These are phyloP conservation scores for Trypanosoma lewisi DNA, from an alignment of 208 protist genomes.

Conservation along the genomic window DNA sequence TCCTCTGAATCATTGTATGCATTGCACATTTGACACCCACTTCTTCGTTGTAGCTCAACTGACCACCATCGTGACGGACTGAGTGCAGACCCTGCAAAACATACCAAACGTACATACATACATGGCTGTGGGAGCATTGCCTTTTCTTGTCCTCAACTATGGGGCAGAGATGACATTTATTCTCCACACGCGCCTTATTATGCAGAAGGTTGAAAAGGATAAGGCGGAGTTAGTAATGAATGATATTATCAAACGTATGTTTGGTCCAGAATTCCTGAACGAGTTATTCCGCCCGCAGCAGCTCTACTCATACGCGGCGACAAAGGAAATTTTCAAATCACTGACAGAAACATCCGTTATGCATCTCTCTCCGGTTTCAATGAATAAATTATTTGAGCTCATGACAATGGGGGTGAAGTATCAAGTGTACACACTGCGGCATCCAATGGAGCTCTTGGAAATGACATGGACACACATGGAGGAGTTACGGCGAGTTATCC, in stretches of 20 bases:
- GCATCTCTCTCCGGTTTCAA: constrained; percentile 74
- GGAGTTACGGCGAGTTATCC: constrained; percentile 38
- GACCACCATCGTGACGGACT: too few relatives aligned
- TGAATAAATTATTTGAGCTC: constrained; percentile 92
- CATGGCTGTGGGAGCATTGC: constrained; percentile 76
- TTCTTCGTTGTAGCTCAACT: too few relatives aligned
- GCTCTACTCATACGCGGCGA: constrained; percentile 59
- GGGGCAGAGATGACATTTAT: constrained; percentile 94
- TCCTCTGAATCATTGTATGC: neutral
- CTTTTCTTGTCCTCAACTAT: constrained; percentile 90
- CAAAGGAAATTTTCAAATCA: constrained; percentile 74
- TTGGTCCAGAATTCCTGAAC: constrained; percentile 65
- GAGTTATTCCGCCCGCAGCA: constrained; percentile 86
- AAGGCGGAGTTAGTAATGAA: constrained; percentile 52
- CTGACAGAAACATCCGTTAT: constrained; percentile 87
- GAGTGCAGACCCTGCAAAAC: neutral
- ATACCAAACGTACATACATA: neutral
- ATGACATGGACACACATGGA: constrained; percentile 89
- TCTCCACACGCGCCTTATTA: constrained; percentile 80
- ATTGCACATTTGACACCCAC: neutral
- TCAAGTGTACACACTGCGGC: constrained; percentile 66
- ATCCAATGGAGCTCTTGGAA: constrained; percentile 84
- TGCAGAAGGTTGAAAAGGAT: constrained; percentile 66
- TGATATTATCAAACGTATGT: constrained; percentile 80
- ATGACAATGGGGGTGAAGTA: constrained; percentile 94